Evolutionary conservation across 1,284 basidiomycete genomes (phyloP).

Genomic region (Malassezia pachydermatis): DNA sequence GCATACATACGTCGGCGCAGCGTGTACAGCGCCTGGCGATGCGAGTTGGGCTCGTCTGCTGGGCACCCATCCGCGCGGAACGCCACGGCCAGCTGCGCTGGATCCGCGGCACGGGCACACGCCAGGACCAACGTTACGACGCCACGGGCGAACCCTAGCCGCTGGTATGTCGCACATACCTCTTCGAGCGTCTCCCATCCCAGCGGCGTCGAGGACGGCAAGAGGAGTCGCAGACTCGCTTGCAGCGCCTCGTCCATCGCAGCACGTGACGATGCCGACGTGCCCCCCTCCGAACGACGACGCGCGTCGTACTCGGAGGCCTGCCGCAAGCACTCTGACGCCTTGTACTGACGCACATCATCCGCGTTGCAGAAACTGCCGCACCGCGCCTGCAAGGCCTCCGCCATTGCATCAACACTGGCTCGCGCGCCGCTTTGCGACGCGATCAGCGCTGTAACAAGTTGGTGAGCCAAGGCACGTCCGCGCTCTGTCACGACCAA

Average conservation of each 20-base stretch:
- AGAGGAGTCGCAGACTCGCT: constrained; percentile 57
- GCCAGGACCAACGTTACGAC: constrained; percentile 74
- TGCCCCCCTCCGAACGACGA: constrained; percentile 53
- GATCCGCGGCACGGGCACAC: constrained; percentile 71
- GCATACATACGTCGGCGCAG: constrained; percentile 58
- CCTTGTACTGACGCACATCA: constrained; percentile 97
- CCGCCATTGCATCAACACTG: constrained; percentile 89
- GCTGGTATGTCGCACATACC: constrained; percentile 73
- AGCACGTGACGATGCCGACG: neutral
- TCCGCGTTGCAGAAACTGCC: constrained; percentile 95
- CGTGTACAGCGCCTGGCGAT: constrained; percentile 53
- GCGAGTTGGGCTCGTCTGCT: constrained; percentile 56
- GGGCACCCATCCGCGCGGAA: constrained; percentile 58
- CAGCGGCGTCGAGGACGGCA: constrained; percentile 71
- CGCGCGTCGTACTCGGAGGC: constrained; percentile 61
- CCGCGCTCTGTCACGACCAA: constrained; percentile 66
- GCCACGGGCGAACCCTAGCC: constrained; percentile 70
- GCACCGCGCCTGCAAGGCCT: constrained; percentile 83
- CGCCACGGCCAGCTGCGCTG: constrained; percentile 53
- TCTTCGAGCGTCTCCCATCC: constrained; percentile 75
- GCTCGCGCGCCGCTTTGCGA: constrained; percentile 93
- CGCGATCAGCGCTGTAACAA: constrained; percentile 68
- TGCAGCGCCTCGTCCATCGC: constrained; percentile 19
- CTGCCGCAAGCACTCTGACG: constrained; percentile 81
- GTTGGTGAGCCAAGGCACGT: constrained; percentile 67